These are phyloP conservation scores for Mrakia blollopis DNA, from an alignment of 768 basidiomycete species.

Conservation along the genomic window DNA sequence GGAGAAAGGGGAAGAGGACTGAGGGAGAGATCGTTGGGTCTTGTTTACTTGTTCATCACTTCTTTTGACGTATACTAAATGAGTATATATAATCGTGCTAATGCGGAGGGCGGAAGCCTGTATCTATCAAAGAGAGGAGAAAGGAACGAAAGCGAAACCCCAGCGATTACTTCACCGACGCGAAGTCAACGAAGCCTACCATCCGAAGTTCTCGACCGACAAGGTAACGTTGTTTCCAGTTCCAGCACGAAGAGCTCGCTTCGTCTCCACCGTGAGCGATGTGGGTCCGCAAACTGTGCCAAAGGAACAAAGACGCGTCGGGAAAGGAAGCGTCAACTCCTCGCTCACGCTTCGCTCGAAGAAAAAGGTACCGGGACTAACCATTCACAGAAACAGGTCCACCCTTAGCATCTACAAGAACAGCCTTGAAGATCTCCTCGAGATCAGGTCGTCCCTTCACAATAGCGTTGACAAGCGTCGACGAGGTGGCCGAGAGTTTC, in stretches of 20 bases:
- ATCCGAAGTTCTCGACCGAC: slow-evolving; percentile 22
- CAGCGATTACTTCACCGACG: no score
- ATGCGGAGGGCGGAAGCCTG: no score
- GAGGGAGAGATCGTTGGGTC: no score
- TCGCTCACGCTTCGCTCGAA: no score
- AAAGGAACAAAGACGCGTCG: background rate
- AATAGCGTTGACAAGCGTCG: background rate
- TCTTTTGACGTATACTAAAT: no score
- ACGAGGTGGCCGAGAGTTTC: background rate
- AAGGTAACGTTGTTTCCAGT: slow-evolving; percentile 12
- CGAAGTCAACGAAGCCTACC: no score
- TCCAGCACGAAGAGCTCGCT: background rate
- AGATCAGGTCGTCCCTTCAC: slow-evolving; percentile 5
- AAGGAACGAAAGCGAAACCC: no score
- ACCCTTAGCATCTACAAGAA: background rate
- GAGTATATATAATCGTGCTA: no score
- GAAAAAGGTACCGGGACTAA: background rate
- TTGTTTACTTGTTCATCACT: no score
- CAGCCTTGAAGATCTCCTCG: background rate
- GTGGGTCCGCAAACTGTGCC: slow-evolving; percentile 23
- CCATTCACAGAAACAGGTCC: background rate
- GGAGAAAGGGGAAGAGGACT: no score
- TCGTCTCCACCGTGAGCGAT: background rate
- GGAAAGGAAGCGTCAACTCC: background rate
- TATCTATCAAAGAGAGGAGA: no score